Evolutionary conservation across 257 asterid genomes (phyloP), one percentile per base, ranked within the genome.

Genomic region (Nicotiana attenuata): DNA sequence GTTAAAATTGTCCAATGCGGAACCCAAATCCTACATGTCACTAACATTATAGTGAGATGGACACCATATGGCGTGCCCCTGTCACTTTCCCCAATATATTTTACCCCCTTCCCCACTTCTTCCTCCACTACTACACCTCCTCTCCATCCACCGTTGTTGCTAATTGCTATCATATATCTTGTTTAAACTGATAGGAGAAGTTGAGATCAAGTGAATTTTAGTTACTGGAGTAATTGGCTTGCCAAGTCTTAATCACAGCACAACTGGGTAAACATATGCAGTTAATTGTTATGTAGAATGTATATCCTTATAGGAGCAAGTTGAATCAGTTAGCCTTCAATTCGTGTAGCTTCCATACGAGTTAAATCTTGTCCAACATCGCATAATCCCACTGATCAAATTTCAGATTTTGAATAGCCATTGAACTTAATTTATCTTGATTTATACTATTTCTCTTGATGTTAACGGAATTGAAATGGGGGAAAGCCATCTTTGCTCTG

Each of bases 401-500:
- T 55, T 55, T 55, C 5, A 69, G 78, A 69, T n/a, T 68, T 19
- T 68, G 77, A 2, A n/a, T 68, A n/a, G 5, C 19, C 29, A 68
- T 26, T 26, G 28, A 26, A 26, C 28, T 26, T 26, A 26, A 26
- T 26, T 26, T 26, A 26, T 26, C 28, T 26, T 26, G 28, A 26
- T 26, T 26, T 26, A 26, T 26, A 26, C 28, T 35, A 33, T 67
- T 33, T 17, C 10, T 67, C 28, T 76, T 81, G 45, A 60, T 88
- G 53, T 85, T 83, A 86, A 75, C 97, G 28, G 28, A 92, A 92
- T 94, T 71, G 97, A 96, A 91, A 85, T 28, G 90, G 82, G 60
- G 87, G 89, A 87, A 90, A 83, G 82, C 99, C 7, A 94, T 88
- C 94, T 88, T 38, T 96, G 98, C 85, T 96, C 98, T 83, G 95